Percentiles rank a stretch among this genome's conserved stretches.
Conservation (phyloP, 1,139 yeast genomes). For the Yarrowia galli region DNA sequence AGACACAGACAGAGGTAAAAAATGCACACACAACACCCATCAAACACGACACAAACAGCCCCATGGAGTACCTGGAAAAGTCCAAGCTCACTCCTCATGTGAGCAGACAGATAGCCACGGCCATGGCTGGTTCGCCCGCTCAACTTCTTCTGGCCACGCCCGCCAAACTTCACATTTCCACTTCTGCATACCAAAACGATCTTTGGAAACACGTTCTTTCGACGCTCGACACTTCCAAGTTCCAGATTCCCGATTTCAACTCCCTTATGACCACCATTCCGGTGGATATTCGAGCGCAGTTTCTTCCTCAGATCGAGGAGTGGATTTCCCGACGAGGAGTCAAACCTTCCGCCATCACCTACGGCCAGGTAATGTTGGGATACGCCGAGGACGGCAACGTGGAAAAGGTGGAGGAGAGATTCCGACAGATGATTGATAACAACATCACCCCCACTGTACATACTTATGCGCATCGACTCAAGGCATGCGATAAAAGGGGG, state of each 20-base stretch:
- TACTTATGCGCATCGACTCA: slow-evolving; percentile 58
- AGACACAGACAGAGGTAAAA: not conserved
- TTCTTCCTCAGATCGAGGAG: slow-evolving; percentile 45
- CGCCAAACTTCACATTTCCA: slow-evolving; percentile 11
- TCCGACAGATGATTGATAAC: slow-evolving; percentile 48
- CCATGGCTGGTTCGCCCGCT: not conserved
- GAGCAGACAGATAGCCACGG: not conserved
- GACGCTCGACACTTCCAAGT: not conserved
- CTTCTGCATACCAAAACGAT: slow-evolving; percentile 8
- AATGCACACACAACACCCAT: not conserved
- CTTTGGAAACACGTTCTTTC: slow-evolving; percentile 16
- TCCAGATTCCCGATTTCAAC: slow-evolving; percentile 44
- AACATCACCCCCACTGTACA: slow-evolving; percentile 53
- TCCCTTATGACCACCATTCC: slow-evolving; percentile 47
- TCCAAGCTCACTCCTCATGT: slow-evolving; percentile 19
- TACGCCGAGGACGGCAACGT: slow-evolving; percentile 50
- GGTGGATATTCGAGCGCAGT: slow-evolving; percentile 44
- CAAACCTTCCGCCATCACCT: slow-evolving; percentile 44
- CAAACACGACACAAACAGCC: not conserved
- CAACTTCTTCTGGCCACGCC: not conserved
- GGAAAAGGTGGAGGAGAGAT: slow-evolving; percentile 49
- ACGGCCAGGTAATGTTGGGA: slow-evolving; percentile 50
- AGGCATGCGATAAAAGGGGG: slow-evolving; percentile 60
- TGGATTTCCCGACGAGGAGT: slow-evolving; percentile 46
- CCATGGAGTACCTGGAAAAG: slow-evolving; percentile 9